Conservation (phyloP, 805 yeast genomes). For the Candida anglica region DNA sequence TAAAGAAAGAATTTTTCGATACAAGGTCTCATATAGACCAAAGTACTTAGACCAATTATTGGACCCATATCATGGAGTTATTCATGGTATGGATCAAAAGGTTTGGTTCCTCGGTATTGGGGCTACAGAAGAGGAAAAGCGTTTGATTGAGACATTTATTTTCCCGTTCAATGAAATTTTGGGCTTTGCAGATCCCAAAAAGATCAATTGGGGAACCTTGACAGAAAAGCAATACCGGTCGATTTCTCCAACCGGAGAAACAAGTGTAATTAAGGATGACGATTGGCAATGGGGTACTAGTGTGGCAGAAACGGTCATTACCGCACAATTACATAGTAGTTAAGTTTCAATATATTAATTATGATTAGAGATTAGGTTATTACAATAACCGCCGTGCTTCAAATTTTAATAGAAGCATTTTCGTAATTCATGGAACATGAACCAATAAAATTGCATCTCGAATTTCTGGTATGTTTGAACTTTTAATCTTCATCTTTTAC, state of each 20-base stretch:
- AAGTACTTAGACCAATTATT: constrained; percentile 16
- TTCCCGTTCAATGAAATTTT: constrained; percentile 26
- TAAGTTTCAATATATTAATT: too few relatives aligned
- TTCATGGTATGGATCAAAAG: constrained; percentile 31
- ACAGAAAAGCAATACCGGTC: constrained; percentile 18
- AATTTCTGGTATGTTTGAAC: too few relatives aligned
- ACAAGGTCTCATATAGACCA: constrained; percentile 24
- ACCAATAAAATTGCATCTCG: too few relatives aligned
- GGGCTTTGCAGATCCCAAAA: constrained; percentile 14
- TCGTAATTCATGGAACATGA: too few relatives aligned
- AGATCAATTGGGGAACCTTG: constrained; percentile 23
- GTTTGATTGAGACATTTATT: constrained; percentile 16
- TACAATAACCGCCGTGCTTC: too few relatives aligned
- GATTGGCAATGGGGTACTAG: constrained; percentile 35
- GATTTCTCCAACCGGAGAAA: constrained; percentile 25
- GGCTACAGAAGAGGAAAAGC: constrained; percentile 20
- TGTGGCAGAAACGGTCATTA: constrained; percentile 16
- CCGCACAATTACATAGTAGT: constrained; percentile 1
- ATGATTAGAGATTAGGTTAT: too few relatives aligned
- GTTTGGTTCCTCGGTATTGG: constrained; percentile 32
- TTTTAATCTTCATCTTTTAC: too few relatives aligned
- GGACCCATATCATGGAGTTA: constrained; percentile 20
- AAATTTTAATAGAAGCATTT: too few relatives aligned
- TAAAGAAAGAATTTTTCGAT: constrained; percentile 20
- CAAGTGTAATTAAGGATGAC: constrained; percentile 20